Evolutionary conservation across 176 grass and related monocot species (phyloP).

Genomic region (Tillandsia leiboldiana): DNA sequence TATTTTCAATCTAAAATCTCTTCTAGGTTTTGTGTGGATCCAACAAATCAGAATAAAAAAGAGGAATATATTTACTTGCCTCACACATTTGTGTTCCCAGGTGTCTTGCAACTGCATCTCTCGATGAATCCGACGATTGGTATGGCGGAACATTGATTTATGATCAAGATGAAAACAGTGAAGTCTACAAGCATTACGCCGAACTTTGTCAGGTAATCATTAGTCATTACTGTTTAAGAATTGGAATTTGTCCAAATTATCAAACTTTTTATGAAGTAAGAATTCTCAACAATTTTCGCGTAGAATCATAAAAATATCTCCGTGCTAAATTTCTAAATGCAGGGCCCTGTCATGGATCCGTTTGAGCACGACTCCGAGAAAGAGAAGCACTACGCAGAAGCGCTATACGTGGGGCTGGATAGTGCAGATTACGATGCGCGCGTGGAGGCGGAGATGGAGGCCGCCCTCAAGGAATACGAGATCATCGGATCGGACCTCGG

Average conservation of each 20-base stretch:
- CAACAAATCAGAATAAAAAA: neutral
- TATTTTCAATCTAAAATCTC: too few species aligned
- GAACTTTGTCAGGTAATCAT: slow-evolving; percentile 57
- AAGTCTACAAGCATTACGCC: slow-evolving; percentile 71
- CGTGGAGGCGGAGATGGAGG: slow-evolving; percentile 46
- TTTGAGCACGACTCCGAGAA: slow-evolving; percentile 62
- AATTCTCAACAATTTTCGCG: too few species aligned
- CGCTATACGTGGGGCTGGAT: slow-evolving; percentile 35
- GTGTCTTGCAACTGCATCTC: slow-evolving; percentile 59
- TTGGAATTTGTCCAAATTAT: too few species aligned
- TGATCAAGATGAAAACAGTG: slow-evolving; percentile 61
- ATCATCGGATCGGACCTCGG: slow-evolving; percentile 62
- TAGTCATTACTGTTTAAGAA: neutral
- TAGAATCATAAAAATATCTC: too few species aligned
- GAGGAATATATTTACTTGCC: neutral
- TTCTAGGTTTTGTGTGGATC: neutral
- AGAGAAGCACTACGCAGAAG: slow-evolving; percentile 49
- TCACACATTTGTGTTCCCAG: slow-evolving; percentile 27
- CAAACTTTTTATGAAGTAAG: too few species aligned
- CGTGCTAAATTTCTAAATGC: neutral
- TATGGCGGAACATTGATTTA: slow-evolving; percentile 78
- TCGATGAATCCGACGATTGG: slow-evolving; percentile 60
- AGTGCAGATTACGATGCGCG: slow-evolving; percentile 29
- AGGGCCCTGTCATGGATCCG: slow-evolving; percentile 84
- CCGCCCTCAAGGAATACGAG: slow-evolving; percentile 43